Conservation (phyloP, 306 rosid species). For the Herpetospermum pedunculosum region DNA sequence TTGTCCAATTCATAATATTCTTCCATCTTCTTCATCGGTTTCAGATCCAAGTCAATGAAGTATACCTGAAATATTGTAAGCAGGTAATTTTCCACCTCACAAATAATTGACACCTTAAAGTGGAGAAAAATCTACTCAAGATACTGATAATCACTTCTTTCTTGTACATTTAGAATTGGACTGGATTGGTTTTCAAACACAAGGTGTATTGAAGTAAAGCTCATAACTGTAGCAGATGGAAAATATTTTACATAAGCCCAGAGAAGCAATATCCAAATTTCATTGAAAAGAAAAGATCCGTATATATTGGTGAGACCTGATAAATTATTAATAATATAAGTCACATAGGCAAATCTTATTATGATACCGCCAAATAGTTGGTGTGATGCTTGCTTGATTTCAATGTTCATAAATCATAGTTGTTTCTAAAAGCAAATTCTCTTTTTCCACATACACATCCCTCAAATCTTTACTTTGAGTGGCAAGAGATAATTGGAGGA, state of each 20-base stretch:
- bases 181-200: background rate
- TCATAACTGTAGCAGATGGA: background rate
- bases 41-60: conserved; percentile 87
- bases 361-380: background rate
- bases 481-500: background rate
- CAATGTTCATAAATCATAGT: conserved; percentile 3
- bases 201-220: background rate
- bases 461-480: background rate
- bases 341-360: background rate
- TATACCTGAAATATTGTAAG: conserved; percentile 37
- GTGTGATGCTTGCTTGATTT: background rate
- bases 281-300: background rate
- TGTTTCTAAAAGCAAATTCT: background rate
- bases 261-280: background rate
- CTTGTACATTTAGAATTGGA: background rate
- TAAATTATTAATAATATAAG: background rate
- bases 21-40: conserved; percentile 72
- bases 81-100: conserved; percentile 1
- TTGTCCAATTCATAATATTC: conserved; percentile 74
- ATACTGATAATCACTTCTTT: background rate
- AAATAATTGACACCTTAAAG: conserved; percentile 8
- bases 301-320: background rate
- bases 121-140: background rate
- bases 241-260: background rate
- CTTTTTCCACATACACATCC: background rate